Conservation (phyloP, 2,329 filamentous ascomycete species). For the Talaromyces sp. region DNA sequence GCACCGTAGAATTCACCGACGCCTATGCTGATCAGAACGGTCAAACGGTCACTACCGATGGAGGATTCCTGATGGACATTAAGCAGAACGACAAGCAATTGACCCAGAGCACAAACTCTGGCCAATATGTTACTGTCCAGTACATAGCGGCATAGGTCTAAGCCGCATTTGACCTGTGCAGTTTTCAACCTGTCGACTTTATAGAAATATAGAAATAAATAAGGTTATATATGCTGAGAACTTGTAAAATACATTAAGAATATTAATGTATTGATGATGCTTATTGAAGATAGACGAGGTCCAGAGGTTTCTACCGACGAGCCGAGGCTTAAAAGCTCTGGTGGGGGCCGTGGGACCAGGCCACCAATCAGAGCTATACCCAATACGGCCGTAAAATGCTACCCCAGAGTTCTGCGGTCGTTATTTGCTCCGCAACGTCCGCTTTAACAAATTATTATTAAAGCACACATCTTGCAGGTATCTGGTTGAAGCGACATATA, state of each 20-base stretch:
- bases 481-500: neutral
- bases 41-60: neutral
- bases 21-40: slow-evolving; percentile 5
- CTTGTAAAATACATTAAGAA: too few species aligned
- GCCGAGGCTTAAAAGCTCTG: neutral
- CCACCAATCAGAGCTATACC: neutral
- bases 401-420: neutral
- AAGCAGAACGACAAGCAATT: neutral
- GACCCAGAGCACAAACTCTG: neutral
- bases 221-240: too few species aligned
- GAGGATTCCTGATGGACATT: neutral
- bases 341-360: neutral
- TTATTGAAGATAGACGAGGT: too few species aligned
- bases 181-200: neutral
- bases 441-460: neutral
- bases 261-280: too few species aligned
- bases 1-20: slow-evolving; percentile 7
- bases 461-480: neutral
- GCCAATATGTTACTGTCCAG: neutral
- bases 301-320: neutral
- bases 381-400: neutral
- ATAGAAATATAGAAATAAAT: too few species aligned
- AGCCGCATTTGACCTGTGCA: too few species aligned
- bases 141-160: neutral
- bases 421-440: neutral